Conservation (phyloP, 805 yeast species). For the Ogataea chonburiensis region DNA sequence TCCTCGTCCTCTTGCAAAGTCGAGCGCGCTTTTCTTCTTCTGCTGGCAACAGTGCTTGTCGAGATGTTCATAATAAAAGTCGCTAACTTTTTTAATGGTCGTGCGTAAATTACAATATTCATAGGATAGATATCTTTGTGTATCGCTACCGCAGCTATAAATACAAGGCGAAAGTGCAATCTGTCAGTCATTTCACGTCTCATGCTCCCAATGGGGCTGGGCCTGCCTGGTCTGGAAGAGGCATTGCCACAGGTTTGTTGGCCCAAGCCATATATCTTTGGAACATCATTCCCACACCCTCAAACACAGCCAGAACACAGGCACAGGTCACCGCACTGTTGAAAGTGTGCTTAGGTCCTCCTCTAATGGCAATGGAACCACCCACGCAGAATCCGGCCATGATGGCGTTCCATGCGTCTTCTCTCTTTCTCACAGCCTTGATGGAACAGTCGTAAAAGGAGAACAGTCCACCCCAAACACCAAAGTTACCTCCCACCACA, state of each 20-base stretch:
- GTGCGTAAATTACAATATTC: conserved; percentile 4
- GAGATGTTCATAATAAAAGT: conserved; percentile 69
- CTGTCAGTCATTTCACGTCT: conserved; percentile 7
- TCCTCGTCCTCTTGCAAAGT: conserved; percentile 80
- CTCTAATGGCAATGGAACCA: conserved; percentile 97
- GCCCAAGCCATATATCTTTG: conserved; percentile 85
- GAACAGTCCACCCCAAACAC: conserved; percentile 99
- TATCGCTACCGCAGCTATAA: conserved; percentile 6
- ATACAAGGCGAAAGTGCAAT: conserved; percentile 11
- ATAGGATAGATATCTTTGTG: conserved; percentile 4
- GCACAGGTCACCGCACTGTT: conserved; percentile 98
- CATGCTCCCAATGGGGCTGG: conserved; percentile 28
- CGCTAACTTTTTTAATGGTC: conserved; percentile 4
- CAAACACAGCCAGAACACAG: conserved; percentile 91
- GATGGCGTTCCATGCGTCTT: conserved; percentile 97
- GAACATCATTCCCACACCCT: conserved; percentile 97
- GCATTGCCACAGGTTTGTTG: conserved; percentile 68
- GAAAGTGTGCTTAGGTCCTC: conserved; percentile 96
- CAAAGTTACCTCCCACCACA: conserved; percentile 97
- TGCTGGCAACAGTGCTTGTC: conserved; percentile 81
- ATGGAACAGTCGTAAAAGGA: conserved; percentile 95
- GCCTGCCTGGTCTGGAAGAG: conserved; percentile 46
- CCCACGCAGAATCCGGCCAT: conserved; percentile 98
- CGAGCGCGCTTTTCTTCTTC: conserved; percentile 66
- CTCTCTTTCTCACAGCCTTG: conserved; percentile 93